These are phyloP conservation scores for Talaromyces albobiverticillius DNA, from an alignment of 2,329 filamentous ascomycete genomes.

Conservation along the genomic window DNA sequence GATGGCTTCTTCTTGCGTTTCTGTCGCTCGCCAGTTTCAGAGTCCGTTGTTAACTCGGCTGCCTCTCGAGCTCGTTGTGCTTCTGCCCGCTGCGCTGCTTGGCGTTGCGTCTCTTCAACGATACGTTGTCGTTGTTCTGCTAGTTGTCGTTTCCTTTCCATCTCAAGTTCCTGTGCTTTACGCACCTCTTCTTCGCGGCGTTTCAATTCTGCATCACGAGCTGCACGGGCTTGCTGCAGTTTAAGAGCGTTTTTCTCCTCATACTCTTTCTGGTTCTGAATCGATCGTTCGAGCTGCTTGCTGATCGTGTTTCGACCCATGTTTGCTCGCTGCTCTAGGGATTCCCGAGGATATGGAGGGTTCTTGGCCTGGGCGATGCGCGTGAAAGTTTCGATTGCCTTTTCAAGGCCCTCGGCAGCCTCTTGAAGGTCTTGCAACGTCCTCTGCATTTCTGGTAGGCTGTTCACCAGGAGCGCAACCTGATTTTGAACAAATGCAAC, in stretches of 20 bases:
- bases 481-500: conserved; percentile 97
- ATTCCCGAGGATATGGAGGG: conserved; percentile 83
- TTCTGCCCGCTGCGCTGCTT: conserved; percentile 68
- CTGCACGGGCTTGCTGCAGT: conserved; percentile 73
- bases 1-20: conserved; percentile 63
- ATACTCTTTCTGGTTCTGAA: conserved; percentile 82
- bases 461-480: conserved; percentile 76
- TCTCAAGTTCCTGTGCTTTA: conserved; percentile 65
- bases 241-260: conserved; percentile 91
- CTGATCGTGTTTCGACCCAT: conserved; percentile 96
- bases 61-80: conserved; percentile 67
- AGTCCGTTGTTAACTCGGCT: conserved; percentile 77
- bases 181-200: conserved; percentile 74
- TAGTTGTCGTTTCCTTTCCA: conserved; percentile 74
- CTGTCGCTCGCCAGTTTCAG: conserved; percentile 77
- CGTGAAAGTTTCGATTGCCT: conserved; percentile 71
- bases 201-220: conserved; percentile 75
- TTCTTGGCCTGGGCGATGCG: conserved; percentile 59
- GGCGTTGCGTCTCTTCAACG: conserved; percentile 68
- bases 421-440: conserved; percentile 77
- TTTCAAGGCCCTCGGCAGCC: conserved; percentile 75
- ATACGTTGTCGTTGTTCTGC: conserved; percentile 83
- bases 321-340: conserved; percentile 91
- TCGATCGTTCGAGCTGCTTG: conserved; percentile 81
- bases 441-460: conserved; percentile 70